Percentiles rank a stretch among this genome's conserved stretches.
phyloP scores from a whole-genome alignment of 495 filamentous ascomycete genomes.

The Peziza echinospora region DNA sequence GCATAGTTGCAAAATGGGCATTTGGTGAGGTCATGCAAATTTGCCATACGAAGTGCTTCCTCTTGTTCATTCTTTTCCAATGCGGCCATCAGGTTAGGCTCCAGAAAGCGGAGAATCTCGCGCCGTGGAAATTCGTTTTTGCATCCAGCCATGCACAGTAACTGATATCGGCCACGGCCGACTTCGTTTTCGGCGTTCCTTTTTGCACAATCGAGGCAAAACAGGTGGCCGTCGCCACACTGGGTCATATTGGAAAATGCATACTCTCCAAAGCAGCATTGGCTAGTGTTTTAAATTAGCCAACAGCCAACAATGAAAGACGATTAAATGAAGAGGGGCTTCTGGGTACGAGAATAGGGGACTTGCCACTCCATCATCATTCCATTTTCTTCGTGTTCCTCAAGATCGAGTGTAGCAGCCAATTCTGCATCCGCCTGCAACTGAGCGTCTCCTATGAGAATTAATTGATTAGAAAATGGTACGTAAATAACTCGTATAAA shows the following conservation, averaged over 20 bases:
- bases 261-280: conserved; percentile 47
- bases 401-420: conserved; percentile 6
- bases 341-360: no score
- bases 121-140: conserved; percentile 24
- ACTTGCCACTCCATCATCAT: conserved; percentile 33
- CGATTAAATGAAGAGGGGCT: no score
- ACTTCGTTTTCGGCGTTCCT: conserved; percentile 43
- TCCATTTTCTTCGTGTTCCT: conserved; percentile 26
- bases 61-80: conserved; percentile 50
- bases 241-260: conserved; percentile 43
- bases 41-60: conserved; percentile 39
- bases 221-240: conserved; percentile 44
- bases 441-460: no score
- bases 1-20: conserved; percentile 76
- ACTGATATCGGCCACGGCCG: conserved; percentile 37
- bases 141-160: conserved; percentile 35
- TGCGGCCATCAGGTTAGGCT: conserved; percentile 29
- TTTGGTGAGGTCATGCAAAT: conserved; percentile 39
- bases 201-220: conserved; percentile 46
- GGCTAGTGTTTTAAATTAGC: conserved; percentile 5
- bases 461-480: not conserved
- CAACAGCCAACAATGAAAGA: not conserved
- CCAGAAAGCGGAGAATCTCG: conserved; percentile 34
- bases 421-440: conserved; percentile 14
- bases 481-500: not conserved